phyloP scores from a whole-genome alignment of 208 protist genomes.

The Trypanosomatidae sp. region DNA sequence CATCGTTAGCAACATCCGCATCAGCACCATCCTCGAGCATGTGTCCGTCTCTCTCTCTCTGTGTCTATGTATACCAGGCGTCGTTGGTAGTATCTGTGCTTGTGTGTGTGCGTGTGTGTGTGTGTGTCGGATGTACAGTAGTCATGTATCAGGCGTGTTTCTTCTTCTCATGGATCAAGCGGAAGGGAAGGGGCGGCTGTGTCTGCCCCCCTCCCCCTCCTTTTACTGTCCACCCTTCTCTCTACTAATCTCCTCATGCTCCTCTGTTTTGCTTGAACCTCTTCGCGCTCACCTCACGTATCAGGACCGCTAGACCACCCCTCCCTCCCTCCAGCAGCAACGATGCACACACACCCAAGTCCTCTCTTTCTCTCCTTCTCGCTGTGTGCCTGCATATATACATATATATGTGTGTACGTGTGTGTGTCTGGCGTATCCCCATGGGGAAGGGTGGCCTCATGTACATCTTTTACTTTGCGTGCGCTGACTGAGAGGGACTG shows the following conservation, averaged over 20 bases:
- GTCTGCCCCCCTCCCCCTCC: not conserved
- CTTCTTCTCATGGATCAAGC: not conserved
- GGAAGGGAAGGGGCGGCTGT: not conserved
- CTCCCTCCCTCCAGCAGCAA: not conserved
- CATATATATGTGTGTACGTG: not conserved
- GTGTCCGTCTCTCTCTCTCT: not conserved
- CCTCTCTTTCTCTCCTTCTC: not conserved
- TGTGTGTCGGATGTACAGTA: slow-evolving; percentile 2
- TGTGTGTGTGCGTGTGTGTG: not conserved
- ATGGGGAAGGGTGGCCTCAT: not conserved
- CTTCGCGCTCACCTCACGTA: not conserved
- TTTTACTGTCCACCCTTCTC: not conserved
- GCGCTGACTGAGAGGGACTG: not conserved
- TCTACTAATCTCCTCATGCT: not conserved
- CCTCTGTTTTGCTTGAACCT: not conserved
- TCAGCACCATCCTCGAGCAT: not conserved
- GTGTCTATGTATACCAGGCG: not conserved
- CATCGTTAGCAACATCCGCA: not conserved
- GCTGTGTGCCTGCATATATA: not conserved
- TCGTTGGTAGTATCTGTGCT: not conserved
- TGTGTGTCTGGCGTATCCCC: not conserved
- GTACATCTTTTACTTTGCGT: slow-evolving; percentile 2
- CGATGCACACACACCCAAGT: not conserved
- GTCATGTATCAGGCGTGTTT: not conserved
- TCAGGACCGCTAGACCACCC: not conserved